Percentiles rank a stretch among this genome's conserved stretches.
phyloP scores from a whole-genome alignment of 2,329 filamentous ascomycete genomes.

The Apiospora rasikravindrae region DNA sequence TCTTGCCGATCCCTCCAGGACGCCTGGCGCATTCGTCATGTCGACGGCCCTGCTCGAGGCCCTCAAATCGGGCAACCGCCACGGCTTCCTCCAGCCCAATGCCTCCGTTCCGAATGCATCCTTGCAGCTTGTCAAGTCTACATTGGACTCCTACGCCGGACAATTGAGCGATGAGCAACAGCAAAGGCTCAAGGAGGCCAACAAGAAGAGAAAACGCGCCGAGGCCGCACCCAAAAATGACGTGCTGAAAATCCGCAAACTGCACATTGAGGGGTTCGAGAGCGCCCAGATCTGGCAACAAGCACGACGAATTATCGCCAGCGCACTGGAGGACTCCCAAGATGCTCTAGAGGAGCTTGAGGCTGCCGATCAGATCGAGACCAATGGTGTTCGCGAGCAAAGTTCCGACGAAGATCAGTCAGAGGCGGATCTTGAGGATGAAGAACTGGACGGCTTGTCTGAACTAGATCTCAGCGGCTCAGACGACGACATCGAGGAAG shows the following conservation, averaged over 20 bases:
- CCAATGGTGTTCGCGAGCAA: conserved; percentile 44
- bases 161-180: conserved; percentile 76
- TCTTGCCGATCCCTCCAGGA: conserved; percentile 38
- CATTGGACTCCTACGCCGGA: conserved; percentile 77
- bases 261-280: conserved; percentile 87
- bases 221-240: conserved; percentile 50
- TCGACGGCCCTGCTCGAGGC: conserved; percentile 60
- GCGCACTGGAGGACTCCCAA: conserved; percentile 55
- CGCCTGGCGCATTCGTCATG: conserved; percentile 45
- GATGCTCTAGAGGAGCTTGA: conserved; percentile 55
- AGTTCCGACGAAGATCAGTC: conserved; percentile 31
- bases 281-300: conserved; percentile 94
- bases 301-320: conserved; percentile 77
- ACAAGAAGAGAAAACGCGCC: conserved; percentile 77
- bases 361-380: conserved; percentile 58
- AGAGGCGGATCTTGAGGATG: conserved; percentile 37
- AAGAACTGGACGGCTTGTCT: conserved; percentile 41
- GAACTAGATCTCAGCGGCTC: conserved; percentile 38
- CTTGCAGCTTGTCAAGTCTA: conserved; percentile 77
- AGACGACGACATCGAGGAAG: conserved; percentile 42
- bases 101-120: conserved; percentile 70
- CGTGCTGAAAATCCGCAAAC: conserved; percentile 76
- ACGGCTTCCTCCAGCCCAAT: conserved; percentile 78
- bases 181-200: conserved; percentile 67
- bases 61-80: conserved; percentile 65